Percentiles rank a stretch among this genome's conserved stretches.
Evolutionary conservation across 2,329 filamentous ascomycete species (phyloP).

Genomic region (Claviceps capensis): DNA sequence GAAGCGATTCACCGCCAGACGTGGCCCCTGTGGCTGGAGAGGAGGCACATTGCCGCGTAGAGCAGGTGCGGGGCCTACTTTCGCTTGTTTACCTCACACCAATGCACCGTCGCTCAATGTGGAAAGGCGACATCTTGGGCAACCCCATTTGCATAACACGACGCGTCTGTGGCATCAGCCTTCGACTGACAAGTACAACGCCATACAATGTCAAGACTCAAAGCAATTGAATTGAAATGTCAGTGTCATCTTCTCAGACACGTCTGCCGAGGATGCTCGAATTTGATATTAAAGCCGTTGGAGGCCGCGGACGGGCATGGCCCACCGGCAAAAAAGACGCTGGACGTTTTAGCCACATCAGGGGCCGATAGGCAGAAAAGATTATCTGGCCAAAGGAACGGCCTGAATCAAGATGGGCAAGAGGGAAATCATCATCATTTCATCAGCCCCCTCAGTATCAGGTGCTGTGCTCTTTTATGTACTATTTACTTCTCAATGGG

Average conservation of each 20-base stretch:
- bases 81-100: slow-evolving; percentile 20
- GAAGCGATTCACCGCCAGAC: slow-evolving; percentile 16
- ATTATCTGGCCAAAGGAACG: background rate
- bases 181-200: no score
- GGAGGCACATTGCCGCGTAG: background rate
- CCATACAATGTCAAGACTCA: no score
- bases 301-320: no score
- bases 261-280: no score
- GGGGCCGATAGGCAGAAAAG: no score
- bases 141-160: background rate
- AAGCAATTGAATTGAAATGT: no score
- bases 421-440: background rate
- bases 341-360: no score
- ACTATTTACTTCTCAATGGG: slow-evolving; percentile 28
- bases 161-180: no score
- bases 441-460: no score
- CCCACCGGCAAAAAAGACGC: no score
- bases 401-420: background rate
- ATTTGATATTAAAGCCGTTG: no score
- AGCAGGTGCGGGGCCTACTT: slow-evolving; percentile 15
- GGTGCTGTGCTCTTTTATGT: background rate
- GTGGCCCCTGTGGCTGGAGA: slow-evolving; percentile 6
- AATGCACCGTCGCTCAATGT: slow-evolving; percentile 11
- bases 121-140: slow-evolving; percentile 13
- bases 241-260: no score